Percentiles rank a stretch among this genome's conserved stretches.
Evolutionary conservation across 371 early-diverging fungal genomes (phyloP).

Genomic region (Mortierella sp.): DNA sequence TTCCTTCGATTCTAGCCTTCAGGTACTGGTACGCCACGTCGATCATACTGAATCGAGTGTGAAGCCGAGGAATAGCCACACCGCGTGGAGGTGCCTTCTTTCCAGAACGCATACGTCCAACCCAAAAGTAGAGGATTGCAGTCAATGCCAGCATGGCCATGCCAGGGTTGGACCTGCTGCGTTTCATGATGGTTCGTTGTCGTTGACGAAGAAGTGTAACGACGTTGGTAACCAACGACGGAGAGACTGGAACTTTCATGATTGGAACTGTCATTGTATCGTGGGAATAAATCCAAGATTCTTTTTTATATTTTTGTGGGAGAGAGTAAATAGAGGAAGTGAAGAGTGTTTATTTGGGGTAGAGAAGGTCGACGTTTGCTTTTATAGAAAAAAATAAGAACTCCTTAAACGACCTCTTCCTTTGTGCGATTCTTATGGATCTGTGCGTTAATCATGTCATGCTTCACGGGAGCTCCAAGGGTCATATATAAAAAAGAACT

Average conservation of each 20-base stretch:
- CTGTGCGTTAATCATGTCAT: too few species aligned
- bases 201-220: slow-evolving; percentile 49
- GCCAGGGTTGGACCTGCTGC: slow-evolving; percentile 53
- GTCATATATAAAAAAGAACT: too few species aligned
- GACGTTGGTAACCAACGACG: slow-evolving; percentile 46
- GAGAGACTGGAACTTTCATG: slow-evolving; percentile 24
- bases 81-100: slow-evolving; percentile 53
- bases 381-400: too few species aligned
- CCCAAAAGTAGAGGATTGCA: slow-evolving; percentile 53
- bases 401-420: too few species aligned
- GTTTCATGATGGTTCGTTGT: slow-evolving; percentile 45
- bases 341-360: too few species aligned
- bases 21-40: slow-evolving; percentile 43
- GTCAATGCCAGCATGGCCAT: slow-evolving; percentile 56
- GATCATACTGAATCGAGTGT: slow-evolving; percentile 37
- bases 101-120: slow-evolving; percentile 44
- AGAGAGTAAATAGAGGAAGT: too few species aligned
- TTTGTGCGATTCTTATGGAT: too few species aligned
- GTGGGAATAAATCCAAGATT: not conserved
- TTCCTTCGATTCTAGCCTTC: slow-evolving; percentile 28
- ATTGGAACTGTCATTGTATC: not conserved
- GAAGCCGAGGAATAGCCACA: slow-evolving; percentile 41
- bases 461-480: too few species aligned
- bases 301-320: not conserved
- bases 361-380: too few species aligned